A percentile compares a stretch with the other conserved stretches of the same genome.
Conservation (phyloP, 345 rosid species). For the Lenwebbia sp. region DNA sequence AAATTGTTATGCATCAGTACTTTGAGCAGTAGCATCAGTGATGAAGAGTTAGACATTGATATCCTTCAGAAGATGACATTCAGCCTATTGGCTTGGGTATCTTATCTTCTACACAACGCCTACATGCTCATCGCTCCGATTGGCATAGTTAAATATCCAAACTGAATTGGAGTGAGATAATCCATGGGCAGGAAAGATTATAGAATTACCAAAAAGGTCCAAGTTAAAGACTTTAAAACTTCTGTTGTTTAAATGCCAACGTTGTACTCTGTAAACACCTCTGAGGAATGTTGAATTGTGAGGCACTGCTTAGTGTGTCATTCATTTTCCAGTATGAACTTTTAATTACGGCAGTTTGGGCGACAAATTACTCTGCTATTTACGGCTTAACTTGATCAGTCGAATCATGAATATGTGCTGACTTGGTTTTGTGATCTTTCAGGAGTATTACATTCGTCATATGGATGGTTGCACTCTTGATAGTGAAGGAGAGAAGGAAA, state of each 20-base stretch:
- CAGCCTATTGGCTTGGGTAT: not conserved
- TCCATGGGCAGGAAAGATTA: not conserved
- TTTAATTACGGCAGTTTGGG: not conserved
- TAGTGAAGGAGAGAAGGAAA: slow-evolving; percentile 72
- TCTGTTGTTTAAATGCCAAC: not conserved
- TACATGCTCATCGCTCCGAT: not conserved
- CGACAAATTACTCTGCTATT: not conserved
- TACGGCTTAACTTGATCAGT: not conserved
- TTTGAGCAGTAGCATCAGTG: not conserved
- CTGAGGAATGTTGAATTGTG: not conserved
- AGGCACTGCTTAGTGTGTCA: not conserved
- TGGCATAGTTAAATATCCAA: not conserved
- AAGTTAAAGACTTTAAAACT: not conserved
- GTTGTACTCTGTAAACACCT: not conserved
- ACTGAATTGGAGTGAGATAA: not conserved
- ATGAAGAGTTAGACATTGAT: not conserved
- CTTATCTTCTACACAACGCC: not conserved
- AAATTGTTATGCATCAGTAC: not conserved
- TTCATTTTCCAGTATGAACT: not conserved
- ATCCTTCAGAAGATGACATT: not conserved
- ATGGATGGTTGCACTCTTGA: slow-evolving; percentile 89
- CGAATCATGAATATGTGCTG: not conserved
- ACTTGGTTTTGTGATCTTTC: not conserved
- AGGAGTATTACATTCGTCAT: slow-evolving; percentile 89
- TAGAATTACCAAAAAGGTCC: not conserved